Percentiles rank a stretch among this genome's conserved stretches.
Conservation (phyloP, 2,329 filamentous ascomycete species). For the Periconia macrospinosa region DNA sequence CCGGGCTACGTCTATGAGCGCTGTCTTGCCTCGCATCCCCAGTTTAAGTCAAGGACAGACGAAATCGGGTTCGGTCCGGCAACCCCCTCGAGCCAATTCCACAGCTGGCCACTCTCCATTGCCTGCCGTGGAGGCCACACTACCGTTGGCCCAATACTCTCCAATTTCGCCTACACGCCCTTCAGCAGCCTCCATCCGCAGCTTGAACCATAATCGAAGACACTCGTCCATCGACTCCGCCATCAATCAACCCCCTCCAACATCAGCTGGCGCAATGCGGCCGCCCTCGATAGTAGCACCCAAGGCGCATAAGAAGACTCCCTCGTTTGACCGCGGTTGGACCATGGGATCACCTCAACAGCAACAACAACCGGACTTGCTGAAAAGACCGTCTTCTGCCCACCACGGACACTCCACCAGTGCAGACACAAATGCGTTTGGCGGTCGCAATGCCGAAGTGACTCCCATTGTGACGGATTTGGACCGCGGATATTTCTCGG, state of each 20-base stretch:
- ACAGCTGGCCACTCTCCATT: constrained; percentile 33
- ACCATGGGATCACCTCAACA: constrained; percentile 49
- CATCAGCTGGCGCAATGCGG: constrained; percentile 18
- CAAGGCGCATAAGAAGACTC: constrained; percentile 53
- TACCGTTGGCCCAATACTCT: constrained; percentile 49
- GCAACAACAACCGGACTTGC: constrained; percentile 33
- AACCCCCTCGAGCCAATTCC: constrained; percentile 36
- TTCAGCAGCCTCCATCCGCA: constrained; percentile 79
- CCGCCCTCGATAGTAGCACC: constrained; percentile 20
- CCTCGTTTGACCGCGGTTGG: constrained; percentile 64
- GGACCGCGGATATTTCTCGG: constrained; percentile 92
- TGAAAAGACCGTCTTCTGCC: constrained; percentile 36
- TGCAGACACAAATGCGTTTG: constrained; percentile 29
- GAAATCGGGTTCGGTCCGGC: constrained; percentile 2
- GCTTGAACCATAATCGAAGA: constrained; percentile 79
- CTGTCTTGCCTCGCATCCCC: constrained; percentile 43
- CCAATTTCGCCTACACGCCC: constrained; percentile 56
- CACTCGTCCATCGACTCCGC: constrained; percentile 85
- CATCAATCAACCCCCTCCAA: constrained; percentile 28
- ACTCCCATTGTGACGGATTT: constrained; percentile 56
- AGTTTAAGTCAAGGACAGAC: constrained; percentile 29
- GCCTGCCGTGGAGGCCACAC: constrained; percentile 39
- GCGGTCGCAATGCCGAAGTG: constrained; percentile 30
- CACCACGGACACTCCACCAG: constrained; percentile 35
- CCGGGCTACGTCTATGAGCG: constrained; percentile 48